Base-by-base conservation (phyloP, 192 early-diverging fungal species). In the Backusella liffmaniae region DNA sequence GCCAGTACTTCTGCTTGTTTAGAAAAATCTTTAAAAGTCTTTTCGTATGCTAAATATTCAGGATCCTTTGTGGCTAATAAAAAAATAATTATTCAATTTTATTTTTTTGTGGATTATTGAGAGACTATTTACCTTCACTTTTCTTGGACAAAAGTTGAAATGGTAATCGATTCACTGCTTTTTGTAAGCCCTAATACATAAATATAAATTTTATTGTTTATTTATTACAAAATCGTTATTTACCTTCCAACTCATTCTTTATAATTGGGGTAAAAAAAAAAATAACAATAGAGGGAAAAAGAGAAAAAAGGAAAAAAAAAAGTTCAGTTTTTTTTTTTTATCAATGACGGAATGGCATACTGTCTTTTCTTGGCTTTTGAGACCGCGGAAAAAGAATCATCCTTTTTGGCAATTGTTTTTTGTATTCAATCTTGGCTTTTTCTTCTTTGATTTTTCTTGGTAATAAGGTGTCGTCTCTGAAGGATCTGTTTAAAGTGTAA, bases 81-180 rank as follows among this genome's bases (percentile, higher is more conserved):
- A 1, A 30, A 35, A 10, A 37, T 0, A n/a, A 23, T 29, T n/a
- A 35, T 65, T 46, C 21, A 10, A 39, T 46, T 44, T 5, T 10
- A 51, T 12, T 72, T 37, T 23, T 30, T 37, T 62, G 0, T 26
- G 2, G 4, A 42, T 23, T 36, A n/a, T 8, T 39, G 42, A 36
- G 5, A 23, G 15, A 5, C 29, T 23, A 10, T 44, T 66, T 71
- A 83, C 82, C 66, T 34, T 77, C 77, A 37, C 39, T 51, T 70
- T 88, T 88, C 73, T 89, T 89, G 69, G 88, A 85, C 26, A 88
- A 84, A 62, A 96, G 82, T 79, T 91, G 89, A 66, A 91, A 91
- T 30, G 95, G 95, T 81, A 96, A 88, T 46, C 95, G 86, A 68
- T 87, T 83, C 39, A 96, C 88, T 67, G 94, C 94, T 83, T 96